Percentiles rank a stretch among this genome's conserved stretches.
These are phyloP conservation scores for Abrus pulchellus DNA, from an alignment of 306 rosid genomes.

Conservation along the genomic window DNA sequence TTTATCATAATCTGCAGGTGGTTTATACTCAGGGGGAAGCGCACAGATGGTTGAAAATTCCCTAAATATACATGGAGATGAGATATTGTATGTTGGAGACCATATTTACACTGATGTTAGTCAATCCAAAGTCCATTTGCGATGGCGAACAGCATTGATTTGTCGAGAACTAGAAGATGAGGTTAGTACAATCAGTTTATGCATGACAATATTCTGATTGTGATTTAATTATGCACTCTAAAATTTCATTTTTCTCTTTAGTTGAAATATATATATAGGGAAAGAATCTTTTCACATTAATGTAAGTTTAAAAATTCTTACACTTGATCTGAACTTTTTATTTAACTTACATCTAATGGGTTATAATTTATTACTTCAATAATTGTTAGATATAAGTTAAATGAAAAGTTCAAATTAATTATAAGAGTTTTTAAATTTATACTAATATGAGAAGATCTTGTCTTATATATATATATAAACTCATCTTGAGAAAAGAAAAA, in stretches of 20 bases:
- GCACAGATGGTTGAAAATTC: constrained; percentile 97
- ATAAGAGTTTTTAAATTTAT: too few relatives aligned
- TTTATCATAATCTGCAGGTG: constrained; percentile 68
- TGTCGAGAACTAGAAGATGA: constrained; percentile 97
- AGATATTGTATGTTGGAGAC: constrained; percentile 96
- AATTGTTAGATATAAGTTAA: too few relatives aligned
- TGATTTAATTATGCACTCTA: constrained; percentile 28
- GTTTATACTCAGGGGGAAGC: constrained; percentile 96
- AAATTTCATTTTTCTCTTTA: constrained; percentile 9
- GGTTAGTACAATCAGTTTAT: constrained; percentile 58
- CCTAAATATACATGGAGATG: constrained; percentile 88
- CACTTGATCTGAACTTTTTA: too few relatives aligned
- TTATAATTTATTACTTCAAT: too few relatives aligned
- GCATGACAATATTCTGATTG: background rate
- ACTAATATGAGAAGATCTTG: too few relatives aligned
- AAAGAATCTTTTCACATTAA: too few relatives aligned
- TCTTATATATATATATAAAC: background rate
- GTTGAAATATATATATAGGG: background rate
- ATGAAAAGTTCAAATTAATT: too few relatives aligned
- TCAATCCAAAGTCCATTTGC: constrained; percentile 91
- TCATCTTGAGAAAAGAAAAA: background rate
- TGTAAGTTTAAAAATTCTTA: too few relatives aligned
- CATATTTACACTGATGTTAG: constrained; percentile 98
- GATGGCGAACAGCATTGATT: constrained; percentile 98
- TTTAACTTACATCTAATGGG: too few relatives aligned